Conservation (phyloP, 306 rosid genomes). For the Cucurbita maxima region DNA sequence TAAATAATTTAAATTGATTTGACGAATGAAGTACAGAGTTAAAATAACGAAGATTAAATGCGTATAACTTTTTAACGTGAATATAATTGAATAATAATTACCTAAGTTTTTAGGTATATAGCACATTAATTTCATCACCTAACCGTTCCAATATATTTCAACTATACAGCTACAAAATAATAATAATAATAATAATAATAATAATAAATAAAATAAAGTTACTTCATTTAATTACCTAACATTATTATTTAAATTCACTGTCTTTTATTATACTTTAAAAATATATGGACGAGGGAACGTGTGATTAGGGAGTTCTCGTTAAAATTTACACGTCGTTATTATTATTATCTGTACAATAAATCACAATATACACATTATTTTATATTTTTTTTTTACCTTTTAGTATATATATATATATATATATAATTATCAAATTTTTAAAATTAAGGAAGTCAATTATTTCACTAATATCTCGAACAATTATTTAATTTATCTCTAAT, state of each 20-base stretch:
- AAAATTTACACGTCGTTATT: too few relatives aligned
- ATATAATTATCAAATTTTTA: too few relatives aligned
- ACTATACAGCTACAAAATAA: neutral
- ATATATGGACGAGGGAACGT: neutral
- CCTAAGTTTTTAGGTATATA: neutral
- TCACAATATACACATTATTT: too few relatives aligned
- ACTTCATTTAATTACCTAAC: neutral
- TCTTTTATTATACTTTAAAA: too few relatives aligned
- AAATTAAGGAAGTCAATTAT: neutral
- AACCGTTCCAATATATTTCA: neutral
- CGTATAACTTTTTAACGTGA: neutral
- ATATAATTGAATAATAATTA: neutral
- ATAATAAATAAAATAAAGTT: neutral
- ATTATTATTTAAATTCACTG: neutral
- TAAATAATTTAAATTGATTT: too few relatives aligned
- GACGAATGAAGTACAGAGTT: too few relatives aligned
- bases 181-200: too few relatives aligned
- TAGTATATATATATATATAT: too few relatives aligned
- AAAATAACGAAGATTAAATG: neutral
- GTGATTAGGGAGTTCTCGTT: neutral
- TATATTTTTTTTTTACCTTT: too few relatives aligned
- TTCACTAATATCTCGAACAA: neutral
- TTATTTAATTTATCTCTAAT: neutral
- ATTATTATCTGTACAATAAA: too few relatives aligned
- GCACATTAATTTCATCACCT: neutral